Evolutionary conservation across 2,329 filamentous ascomycete genomes (phyloP), one percentile per base, ranked within the genome.

Genomic region (Hypoxylon sp.): DNA sequence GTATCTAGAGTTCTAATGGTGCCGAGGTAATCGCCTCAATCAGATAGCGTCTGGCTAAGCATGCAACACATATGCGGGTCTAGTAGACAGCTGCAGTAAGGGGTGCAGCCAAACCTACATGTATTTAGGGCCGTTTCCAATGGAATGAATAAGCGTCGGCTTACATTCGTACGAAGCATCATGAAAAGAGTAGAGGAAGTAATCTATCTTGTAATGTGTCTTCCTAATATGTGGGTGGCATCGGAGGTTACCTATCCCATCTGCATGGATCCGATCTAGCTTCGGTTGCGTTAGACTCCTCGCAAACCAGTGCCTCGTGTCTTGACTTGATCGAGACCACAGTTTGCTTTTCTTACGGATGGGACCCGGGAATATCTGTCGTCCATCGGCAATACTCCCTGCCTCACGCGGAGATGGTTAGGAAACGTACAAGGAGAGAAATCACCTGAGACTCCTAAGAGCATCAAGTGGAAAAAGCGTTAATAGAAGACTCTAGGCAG

Each of bases 21-120:
- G 33, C 57, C 52, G 52, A 65, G 62, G 52, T 49, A 57, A 57
- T 57, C 49, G 16, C 48, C 62, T 44, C 49, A 46, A 32, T 42
- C 6, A 49, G 24, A 20, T 22, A 51, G 18, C 20, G 20, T 8
- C 9, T 14, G 26, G 12, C 7, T 38, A 38, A 30, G 11, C 20
- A 38, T 64, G 40, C 51, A 61, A 3, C 18, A 22, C n/a, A 42
- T 48, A 61, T 61, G 57, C 56, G 50, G 32, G 53, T 36, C 26
- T 50, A 32, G 28, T 38, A 40, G 26, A 22, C 20, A 55, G 36
- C 51, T 42, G 57, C 40, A 53, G 36, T 44, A 45, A 22, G 18
- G 28, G n/a, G 8, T 57, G 54, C 54, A 57, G 54, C 20, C 28
- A 14, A 57, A 40, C 33, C 54, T 24, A 36, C 16, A 32, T 8